phyloP scores from a whole-genome alignment of 1,284 basidiomycete species.

The Papiliotrema terrestris region DNA sequence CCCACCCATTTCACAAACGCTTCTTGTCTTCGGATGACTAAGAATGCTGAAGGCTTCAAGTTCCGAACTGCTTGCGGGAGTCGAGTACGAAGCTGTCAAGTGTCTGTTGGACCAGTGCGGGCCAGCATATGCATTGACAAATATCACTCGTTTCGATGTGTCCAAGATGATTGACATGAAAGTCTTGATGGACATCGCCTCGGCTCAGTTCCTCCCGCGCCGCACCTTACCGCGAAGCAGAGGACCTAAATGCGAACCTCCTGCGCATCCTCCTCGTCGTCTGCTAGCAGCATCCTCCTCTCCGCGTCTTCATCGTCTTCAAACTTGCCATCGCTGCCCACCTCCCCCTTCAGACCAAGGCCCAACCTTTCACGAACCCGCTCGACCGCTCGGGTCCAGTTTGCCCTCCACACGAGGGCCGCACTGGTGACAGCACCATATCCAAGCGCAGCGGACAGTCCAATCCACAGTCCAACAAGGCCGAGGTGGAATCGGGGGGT shows the following conservation, averaged over 20 bases:
- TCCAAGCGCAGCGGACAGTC: conserved; percentile 49
- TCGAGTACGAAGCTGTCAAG: too few relatives aligned
- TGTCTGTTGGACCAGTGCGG: too few relatives aligned
- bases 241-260: conserved; percentile 23
- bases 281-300: conserved; percentile 1
- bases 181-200: too few relatives aligned
- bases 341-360: conserved; percentile 24
- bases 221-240: background rate
- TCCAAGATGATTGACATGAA: too few relatives aligned
- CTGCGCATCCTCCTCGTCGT: conserved; percentile 3
- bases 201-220: background rate
- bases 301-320: conserved; percentile 3
- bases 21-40: too few relatives aligned
- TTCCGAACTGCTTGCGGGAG: too few relatives aligned
- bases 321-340: conserved; percentile 38
- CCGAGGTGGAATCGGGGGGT: conserved; percentile 32
- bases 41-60: too few relatives aligned
- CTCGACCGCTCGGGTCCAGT: conserved; percentile 50
- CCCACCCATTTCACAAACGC: too few relatives aligned
- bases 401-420: conserved; percentile 46
- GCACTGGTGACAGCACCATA: conserved; percentile 45
- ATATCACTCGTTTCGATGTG: too few relatives aligned
- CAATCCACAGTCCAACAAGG: conserved; percentile 52
- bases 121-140: too few relatives aligned
- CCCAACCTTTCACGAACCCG: conserved; percentile 47